phyloP scores from a whole-genome alignment of 331 rosid species.

The Quercus phellos region DNA sequence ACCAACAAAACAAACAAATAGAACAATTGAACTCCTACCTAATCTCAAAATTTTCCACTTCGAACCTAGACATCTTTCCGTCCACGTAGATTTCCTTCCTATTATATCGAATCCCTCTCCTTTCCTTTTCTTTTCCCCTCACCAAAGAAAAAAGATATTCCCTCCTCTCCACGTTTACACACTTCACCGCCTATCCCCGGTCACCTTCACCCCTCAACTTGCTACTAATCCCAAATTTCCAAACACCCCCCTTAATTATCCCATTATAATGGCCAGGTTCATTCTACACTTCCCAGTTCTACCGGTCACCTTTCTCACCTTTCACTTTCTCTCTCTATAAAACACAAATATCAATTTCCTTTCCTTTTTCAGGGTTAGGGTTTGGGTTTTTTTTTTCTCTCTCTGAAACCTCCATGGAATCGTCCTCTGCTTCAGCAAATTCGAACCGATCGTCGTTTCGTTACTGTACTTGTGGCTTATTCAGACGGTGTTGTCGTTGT shows the following conservation, averaged over 20 bases:
- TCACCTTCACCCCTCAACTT: neutral
- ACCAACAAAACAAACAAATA: no score
- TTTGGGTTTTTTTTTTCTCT: neutral
- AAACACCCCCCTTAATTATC: no score
- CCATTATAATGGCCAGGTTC: conserved; percentile 33
- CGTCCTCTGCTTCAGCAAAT: conserved; percentile 21
- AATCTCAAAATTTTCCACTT: neutral
- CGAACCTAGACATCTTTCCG: conserved; percentile 14
- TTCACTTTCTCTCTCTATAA: neutral
- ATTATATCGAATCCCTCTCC: no score
- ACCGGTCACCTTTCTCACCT: neutral
- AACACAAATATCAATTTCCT: neutral
- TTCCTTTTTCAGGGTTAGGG: neutral
- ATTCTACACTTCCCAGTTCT: neutral
- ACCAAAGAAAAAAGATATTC: no score
- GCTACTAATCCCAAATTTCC: no score
- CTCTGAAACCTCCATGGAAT: conserved; percentile 29
- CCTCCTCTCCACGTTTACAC: conserved; percentile 6
- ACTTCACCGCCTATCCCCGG: conserved; percentile 21
- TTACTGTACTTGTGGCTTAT: conserved; percentile 30
- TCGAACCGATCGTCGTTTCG: conserved; percentile 24
- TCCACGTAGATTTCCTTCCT: neutral
- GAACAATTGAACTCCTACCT: no score
- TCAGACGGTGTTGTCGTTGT: conserved; percentile 46
- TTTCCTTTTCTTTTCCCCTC: no score